Evolutionary conservation across 257 asterid species (phyloP).

Genomic region (Anisodus tanguticus): DNA sequence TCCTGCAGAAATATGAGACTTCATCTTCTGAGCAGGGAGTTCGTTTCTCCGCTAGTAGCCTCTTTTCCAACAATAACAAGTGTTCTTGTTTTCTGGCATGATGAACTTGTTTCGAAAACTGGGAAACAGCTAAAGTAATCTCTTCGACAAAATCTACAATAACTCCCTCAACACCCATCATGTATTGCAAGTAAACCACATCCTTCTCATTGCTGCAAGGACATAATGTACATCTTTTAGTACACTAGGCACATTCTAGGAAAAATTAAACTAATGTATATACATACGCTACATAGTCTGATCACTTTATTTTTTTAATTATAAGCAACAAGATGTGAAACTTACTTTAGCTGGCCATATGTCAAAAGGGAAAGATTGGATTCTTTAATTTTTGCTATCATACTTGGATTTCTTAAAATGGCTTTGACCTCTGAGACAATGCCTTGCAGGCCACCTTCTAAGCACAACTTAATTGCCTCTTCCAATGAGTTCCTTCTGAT

Average conservation of each 20-base stretch:
- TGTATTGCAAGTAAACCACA: constrained; percentile 37
- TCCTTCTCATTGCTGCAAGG: constrained; percentile 35
- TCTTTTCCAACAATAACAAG: constrained; percentile 17
- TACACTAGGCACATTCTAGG: background rate
- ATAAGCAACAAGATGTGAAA: background rate
- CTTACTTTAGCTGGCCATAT: constrained; percentile 47
- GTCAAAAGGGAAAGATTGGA: constrained; percentile 40
- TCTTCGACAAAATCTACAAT: constrained; percentile 40
- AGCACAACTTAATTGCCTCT: constrained; percentile 41
- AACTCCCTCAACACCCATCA: constrained; percentile 44
- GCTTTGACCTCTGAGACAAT: constrained; percentile 45
- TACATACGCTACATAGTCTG: background rate
- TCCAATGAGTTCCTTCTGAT: constrained; percentile 41
- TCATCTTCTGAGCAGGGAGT: constrained; percentile 33
- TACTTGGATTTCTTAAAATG: constrained; percentile 40
- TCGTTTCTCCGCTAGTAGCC: background rate
- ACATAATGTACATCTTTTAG: too few species aligned
- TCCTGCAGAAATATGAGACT: constrained; percentile 25
- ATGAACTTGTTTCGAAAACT: background rate
- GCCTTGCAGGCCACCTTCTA: constrained; percentile 39
- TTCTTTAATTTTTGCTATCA: constrained; percentile 37
- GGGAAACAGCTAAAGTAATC: constrained; percentile 31
- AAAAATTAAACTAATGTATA: background rate
- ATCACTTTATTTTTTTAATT: background rate
- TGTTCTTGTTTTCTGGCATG: background rate